These are phyloP conservation scores for Fraxinus latifolia DNA, from an alignment of 305 asterid genomes.

Conservation along the genomic window DNA sequence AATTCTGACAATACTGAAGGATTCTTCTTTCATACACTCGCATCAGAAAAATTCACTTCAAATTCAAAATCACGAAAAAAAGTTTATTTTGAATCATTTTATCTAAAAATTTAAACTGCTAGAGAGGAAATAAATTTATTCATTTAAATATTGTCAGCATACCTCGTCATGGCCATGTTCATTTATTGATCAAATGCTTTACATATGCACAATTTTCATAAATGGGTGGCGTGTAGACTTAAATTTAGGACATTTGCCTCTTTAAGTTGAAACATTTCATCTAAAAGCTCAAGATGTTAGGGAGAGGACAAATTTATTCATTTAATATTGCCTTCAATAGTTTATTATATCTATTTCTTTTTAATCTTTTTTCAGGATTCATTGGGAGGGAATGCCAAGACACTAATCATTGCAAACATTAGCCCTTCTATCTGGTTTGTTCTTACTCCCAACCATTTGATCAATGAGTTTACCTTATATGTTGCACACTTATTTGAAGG, in stretches of 20 bases:
- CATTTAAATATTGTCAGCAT: background rate
- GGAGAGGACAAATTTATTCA: background rate
- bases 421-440: constrained; percentile 81
- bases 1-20: background rate
- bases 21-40: constrained; percentile 4
- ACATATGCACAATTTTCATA: background rate
- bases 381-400: constrained; percentile 96
- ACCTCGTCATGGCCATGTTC: background rate
- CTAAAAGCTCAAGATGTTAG: background rate
- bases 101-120: background rate
- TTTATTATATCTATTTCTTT: background rate
- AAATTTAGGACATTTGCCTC: background rate
- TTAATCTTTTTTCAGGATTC: constrained; percentile 59
- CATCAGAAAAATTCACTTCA: background rate
- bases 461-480: background rate
- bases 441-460: constrained; percentile 16
- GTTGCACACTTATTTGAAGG: constrained; percentile 11
- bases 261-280: background rate
- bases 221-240: background rate
- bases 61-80: background rate
- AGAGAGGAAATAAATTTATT: background rate
- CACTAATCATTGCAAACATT: constrained; percentile 85
- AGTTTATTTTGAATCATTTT: background rate
- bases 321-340: background rate
- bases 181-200: background rate